Conservation (phyloP, 192 early-diverging fungal species). For the Phycomyces nitens region DNA sequence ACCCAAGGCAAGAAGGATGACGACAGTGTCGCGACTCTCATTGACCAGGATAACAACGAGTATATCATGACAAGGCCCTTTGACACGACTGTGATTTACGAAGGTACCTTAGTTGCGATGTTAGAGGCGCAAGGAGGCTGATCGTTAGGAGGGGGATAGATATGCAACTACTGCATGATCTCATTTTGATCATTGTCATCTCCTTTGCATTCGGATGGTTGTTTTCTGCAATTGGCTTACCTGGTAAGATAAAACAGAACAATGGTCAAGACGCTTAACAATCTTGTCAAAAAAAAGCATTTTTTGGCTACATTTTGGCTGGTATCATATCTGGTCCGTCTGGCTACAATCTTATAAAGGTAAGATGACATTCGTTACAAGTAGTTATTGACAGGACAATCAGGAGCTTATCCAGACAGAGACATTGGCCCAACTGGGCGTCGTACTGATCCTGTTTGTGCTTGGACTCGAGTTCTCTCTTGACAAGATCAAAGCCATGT, state of each 20-base stretch:
- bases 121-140: neutral
- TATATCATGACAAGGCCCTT: conserved; percentile 46
- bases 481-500: conserved; percentile 49
- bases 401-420: conserved; percentile 49
- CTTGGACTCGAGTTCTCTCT: conserved; percentile 56
- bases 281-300: conserved; percentile 34
- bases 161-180: conserved; percentile 38
- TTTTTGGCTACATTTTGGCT: conserved; percentile 58
- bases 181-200: conserved; percentile 41
- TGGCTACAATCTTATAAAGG: conserved; percentile 47
- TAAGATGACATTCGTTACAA: conserved; percentile 19
- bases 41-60: conserved; percentile 54
- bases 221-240: conserved; percentile 35
- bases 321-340: conserved; percentile 47
- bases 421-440: conserved; percentile 52
- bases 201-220: conserved; percentile 40
- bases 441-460: conserved; percentile 57
- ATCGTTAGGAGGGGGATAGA: conserved; percentile 22
- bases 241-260: conserved; percentile 21
- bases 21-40: conserved; percentile 31
- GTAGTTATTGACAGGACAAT: conserved; percentile 4
- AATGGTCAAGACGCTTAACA: conserved; percentile 12
- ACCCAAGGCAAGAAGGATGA: conserved; percentile 19
- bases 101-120: conserved; percentile 25
- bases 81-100: conserved; percentile 45